Evolutionary conservation across 768 basidiomycete species (phyloP), one percentile per base, ranked within the genome.

Genomic region (Roridomyces roridus): DNA sequence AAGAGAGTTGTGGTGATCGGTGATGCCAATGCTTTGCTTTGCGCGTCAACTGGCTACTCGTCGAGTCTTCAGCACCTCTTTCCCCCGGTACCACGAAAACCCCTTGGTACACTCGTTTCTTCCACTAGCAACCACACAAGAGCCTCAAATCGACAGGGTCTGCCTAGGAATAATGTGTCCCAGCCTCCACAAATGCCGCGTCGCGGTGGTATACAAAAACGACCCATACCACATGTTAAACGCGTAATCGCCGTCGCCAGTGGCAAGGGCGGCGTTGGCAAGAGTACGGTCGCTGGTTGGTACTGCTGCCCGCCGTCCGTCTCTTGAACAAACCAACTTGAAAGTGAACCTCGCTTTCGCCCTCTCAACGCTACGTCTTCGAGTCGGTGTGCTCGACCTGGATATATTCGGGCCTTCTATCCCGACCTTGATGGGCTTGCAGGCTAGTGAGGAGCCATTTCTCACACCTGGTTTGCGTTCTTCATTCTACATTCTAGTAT

Each of bases 331-430:
- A 46, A 29, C 46, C 29, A 17, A 14, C 18, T 41, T 35, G 26
- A 31, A 68, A 93, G 92, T 90, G 8, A 96, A 95, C 64, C 81
- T 95, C 18, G 94, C 91, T 5, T 89, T 89, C 56, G 84, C 86
- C 9, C 83, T 92, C 17, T 87, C 86, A 6, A 73, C 81, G 63
- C 71, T 72, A 20, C 77, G 73, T 14, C 78, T 87, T 14, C 83
- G 89, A 28, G 86, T 98, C 2, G 96, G 96, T 0, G 73, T 98
- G 18, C 81, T 99, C 0, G 96, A 99, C 73, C 82, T 99, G 9
- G 96, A 99, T 70, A 87, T 99, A 41, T 98, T 97, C 65, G 96
- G 96, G 0, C 96, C 96, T 1, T 96, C 94, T 0, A 79, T 96
- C 41, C 96, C 96, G 0, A 96, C 90, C 18, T 77, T 99, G 24